Evolutionary conservation across 345 rosid species (phyloP).

Genomic region (Boechera divaricarpa): DNA sequence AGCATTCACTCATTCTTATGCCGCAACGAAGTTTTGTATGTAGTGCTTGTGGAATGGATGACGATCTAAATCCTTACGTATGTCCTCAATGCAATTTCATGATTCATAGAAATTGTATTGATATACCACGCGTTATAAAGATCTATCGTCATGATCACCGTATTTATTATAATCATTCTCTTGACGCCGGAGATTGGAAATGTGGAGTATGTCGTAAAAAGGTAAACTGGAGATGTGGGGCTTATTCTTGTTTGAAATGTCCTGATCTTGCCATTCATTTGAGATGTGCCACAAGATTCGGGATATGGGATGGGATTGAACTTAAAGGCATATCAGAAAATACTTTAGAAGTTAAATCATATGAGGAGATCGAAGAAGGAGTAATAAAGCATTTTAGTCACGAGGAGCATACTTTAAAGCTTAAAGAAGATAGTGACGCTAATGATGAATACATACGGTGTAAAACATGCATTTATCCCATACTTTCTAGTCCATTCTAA

Average conservation of each 20-base stretch:
- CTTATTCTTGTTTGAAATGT: neutral
- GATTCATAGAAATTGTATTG: slow-evolving; percentile 2
- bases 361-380: neutral
- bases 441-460: no score
- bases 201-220: neutral
- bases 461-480: no score
- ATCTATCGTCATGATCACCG: neutral
- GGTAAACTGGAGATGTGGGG: neutral
- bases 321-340: neutral
- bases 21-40: neutral
- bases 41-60: neutral
- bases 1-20: neutral
- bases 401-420: neutral
- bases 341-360: neutral
- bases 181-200: neutral
- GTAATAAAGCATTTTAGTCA: neutral
- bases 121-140: neutral
- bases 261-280: neutral
- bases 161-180: neutral
- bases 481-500: no score
- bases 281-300: neutral
- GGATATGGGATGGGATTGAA: neutral
- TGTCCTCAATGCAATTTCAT: slow-evolving; percentile 9
- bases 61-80: slow-evolving; percentile 14
- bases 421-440: neutral